Base-by-base conservation (phyloP, 2,329 filamentous ascomycete species). In the Sclerotinia sclerotiorum region DNA sequence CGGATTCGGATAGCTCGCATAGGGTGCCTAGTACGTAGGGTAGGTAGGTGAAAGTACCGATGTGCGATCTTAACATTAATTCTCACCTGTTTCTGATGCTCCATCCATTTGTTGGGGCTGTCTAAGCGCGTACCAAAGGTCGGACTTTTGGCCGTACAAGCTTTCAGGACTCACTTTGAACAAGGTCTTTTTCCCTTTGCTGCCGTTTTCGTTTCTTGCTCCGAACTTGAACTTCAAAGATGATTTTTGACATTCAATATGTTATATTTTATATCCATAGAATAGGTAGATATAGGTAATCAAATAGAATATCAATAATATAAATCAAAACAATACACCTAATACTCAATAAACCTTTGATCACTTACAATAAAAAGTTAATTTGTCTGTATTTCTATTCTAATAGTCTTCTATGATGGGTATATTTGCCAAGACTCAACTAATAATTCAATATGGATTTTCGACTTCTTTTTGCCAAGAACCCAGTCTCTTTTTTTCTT, bases 1-100 rank as follows among this genome's bases (percentile, higher is more conserved):
- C 52, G 52, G 17, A 55, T 32, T 55, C 52, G 52, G 52, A 35
- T 55, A 55, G 52, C 52, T 55, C 29, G 52, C 29, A 55, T 55
- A 19, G 52, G 52, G 52, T 35, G n/a, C 44, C 44, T 46, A 21
- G 44, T 15, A 35, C 2, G 35, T 35, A 10, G 1, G 0, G 35
- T 35, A 35, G 35, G 7, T 35, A 2, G 15, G 42, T 2, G 42
- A 21, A 54, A 19, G 51, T 54, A 32, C 27, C 27, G 15, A 54
- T 54, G 24, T 13, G 6, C 7, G 17, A 29, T 54, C 51, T 10
- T 6, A 32, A 32, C 19, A 11, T 11, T 10, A 35, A 35, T 55
- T 8, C 29, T 29, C n/a, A n/a, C 49, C 49, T 27, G 5, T 17
- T 52, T 27, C 13, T 3, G 5, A 27, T 27, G 15, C 7, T 19